phyloP scores from a whole-genome alignment of 2,329 filamentous ascomycete genomes.

The Fusarium sp. region DNA sequence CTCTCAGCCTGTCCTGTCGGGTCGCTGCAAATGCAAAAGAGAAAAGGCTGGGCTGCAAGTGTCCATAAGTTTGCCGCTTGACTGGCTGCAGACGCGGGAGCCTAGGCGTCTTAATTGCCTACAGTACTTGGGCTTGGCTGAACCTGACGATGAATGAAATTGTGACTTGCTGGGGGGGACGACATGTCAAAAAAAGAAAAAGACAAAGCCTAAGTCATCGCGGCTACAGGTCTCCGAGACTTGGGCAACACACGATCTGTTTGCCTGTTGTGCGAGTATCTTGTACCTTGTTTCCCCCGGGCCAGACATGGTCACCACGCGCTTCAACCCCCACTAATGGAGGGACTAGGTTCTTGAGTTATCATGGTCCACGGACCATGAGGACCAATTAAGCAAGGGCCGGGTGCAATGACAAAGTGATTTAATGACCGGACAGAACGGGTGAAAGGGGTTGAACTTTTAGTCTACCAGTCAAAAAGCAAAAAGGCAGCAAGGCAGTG shows the following conservation, averaged over 20 bases:
- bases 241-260: conserved; percentile 4
- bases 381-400: conserved; percentile 47
- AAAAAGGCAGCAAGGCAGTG: no score
- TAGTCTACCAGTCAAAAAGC: neutral
- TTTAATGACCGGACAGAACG: conserved; percentile 19
- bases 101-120: conserved; percentile 26
- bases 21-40: conserved; percentile 29
- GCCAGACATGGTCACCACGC: conserved; percentile 28
- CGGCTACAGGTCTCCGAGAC: conserved; percentile 24
- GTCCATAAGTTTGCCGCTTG: conserved; percentile 20
- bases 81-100: conserved; percentile 22
- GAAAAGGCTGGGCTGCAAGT: conserved; percentile 41
- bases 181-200: conserved; percentile 28
- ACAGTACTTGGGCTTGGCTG: conserved; percentile 12
- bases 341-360: conserved; percentile 25
- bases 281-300: conserved; percentile 30
- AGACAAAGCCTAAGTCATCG: neutral
- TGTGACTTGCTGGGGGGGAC: conserved; percentile 37
- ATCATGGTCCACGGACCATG: conserved; percentile 4
- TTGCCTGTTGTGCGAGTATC: conserved; percentile 31
- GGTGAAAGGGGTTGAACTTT: conserved; percentile 19
- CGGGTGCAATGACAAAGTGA: conserved; percentile 38
- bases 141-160: conserved; percentile 32
- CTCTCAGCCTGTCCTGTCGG: conserved; percentile 30
- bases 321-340: conserved; percentile 36